Evolutionary conservation across 495 filamentous ascomycete species (phyloP).

Genomic region (Podospora didyma): DNA sequence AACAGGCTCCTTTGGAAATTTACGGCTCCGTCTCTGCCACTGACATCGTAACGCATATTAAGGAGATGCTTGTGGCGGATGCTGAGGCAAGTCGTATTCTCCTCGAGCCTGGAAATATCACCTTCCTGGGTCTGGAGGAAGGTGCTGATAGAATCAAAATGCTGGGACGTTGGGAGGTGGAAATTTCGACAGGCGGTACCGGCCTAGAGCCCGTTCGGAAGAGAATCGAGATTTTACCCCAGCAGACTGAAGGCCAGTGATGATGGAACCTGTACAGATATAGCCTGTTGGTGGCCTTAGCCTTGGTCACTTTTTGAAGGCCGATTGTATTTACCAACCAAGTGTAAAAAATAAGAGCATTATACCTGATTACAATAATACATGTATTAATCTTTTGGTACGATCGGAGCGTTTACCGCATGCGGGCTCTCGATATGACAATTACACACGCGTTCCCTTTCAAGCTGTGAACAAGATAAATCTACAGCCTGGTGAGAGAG

Average conservation of each 20-base stretch:
- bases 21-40: slow-evolving; percentile 39
- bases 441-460: too few relatives aligned
- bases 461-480: too few relatives aligned
- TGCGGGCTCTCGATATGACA: too few relatives aligned
- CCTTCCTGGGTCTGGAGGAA: slow-evolving; percentile 27
- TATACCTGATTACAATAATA: too few relatives aligned
- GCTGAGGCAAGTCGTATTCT: slow-evolving; percentile 26
- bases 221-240: slow-evolving; percentile 29
- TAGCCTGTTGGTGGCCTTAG: too few relatives aligned
- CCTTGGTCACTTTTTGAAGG: too few relatives aligned
- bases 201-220: slow-evolving; percentile 26
- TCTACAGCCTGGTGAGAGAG: too few relatives aligned
- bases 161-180: slow-evolving; percentile 36
- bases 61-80: slow-evolving; percentile 22
- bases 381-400: too few relatives aligned
- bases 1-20: slow-evolving; percentile 21
- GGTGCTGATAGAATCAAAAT: slow-evolving; percentile 35
- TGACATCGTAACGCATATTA: slow-evolving; percentile 32
- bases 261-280: too few relatives aligned
- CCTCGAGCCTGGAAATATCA: slow-evolving; percentile 29
- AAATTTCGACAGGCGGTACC: slow-evolving; percentile 18
- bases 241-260: slow-evolving; percentile 4
- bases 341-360: too few relatives aligned
- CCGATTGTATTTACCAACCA: too few relatives aligned
- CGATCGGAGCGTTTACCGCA: too few relatives aligned